These are phyloP conservation scores for Penicillium cinerascens DNA, from an alignment of 495 filamentous ascomycete genomes.

Conservation along the genomic window DNA sequence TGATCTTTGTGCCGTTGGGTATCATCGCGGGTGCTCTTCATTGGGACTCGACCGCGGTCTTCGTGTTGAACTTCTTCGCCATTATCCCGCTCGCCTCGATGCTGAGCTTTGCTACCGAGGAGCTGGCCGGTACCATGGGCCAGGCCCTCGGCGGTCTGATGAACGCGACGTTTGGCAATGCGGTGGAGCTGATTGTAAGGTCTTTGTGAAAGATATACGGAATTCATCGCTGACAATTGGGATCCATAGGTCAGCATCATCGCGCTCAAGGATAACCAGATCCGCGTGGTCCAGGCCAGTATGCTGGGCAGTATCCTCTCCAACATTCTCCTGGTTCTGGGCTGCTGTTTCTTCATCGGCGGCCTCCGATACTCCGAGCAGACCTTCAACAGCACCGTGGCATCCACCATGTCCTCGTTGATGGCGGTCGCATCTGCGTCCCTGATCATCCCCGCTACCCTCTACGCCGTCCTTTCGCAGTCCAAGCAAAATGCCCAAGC, in stretches of 20 bases:
- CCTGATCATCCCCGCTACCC: constrained; percentile 86
- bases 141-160: constrained; percentile 88
- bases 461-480: constrained; percentile 55
- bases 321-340: constrained; percentile 90
- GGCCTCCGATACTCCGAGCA: constrained; percentile 68
- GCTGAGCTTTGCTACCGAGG: constrained; percentile 93
- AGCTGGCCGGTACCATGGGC: constrained; percentile 77
- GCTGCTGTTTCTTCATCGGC: constrained; percentile 93
- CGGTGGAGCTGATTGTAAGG: constrained; percentile 93
- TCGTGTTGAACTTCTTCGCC: constrained; percentile 89
- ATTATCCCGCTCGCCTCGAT: constrained; percentile 92
- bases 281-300: constrained; percentile 92
- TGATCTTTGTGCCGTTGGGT: constrained; percentile 87
- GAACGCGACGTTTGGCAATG: constrained; percentile 97
- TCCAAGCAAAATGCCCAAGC: constrained; percentile 20
- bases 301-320: constrained; percentile 98
- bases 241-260: constrained; percentile 80
- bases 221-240: constrained; percentile 9
- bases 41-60: constrained; percentile 74
- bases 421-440: constrained; percentile 91
- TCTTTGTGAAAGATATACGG: constrained; percentile 3
- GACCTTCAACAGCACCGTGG: constrained; percentile 79
- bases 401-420: constrained; percentile 92
- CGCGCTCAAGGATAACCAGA: constrained; percentile 77
- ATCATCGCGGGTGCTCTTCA: constrained; percentile 70